Conservation (phyloP, 208 protist species). For the Tritrichomonas musculus region DNA sequence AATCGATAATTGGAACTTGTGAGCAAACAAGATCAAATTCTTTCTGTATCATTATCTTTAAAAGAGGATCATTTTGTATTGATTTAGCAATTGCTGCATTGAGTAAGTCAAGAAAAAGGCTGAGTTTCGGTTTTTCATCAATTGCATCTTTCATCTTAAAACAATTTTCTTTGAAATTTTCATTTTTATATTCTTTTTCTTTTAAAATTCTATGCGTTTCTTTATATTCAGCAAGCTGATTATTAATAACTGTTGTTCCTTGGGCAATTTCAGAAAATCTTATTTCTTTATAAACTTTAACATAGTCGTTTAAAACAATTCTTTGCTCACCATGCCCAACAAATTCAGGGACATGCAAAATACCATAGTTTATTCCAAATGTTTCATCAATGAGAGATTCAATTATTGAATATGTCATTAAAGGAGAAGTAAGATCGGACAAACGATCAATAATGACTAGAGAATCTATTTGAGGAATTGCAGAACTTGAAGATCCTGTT, state of each 20-base stretch:
- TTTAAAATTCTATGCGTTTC: no score
- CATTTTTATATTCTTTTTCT: no score
- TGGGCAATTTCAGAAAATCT: no score
- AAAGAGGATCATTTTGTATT: not conserved
- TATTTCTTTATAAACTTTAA: no score
- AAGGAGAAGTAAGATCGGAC: not conserved
- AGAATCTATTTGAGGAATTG: not conserved
- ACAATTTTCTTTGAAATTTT: no score
- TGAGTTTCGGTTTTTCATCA: no score
- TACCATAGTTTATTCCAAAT: slow-evolving; percentile 15
- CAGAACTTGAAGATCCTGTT: not conserved
- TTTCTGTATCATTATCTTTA: not conserved
- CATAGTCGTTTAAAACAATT: no score
- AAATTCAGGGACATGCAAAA: not conserved
- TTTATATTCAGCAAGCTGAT: no score
- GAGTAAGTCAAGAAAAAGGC: not conserved
- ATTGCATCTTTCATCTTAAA: no score
- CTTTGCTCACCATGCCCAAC: no score
- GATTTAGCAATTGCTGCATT: not conserved
- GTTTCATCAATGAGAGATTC: slow-evolving; percentile 27
- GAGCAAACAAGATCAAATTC: not conserved
- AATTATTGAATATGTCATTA: not conserved
- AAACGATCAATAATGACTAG: slow-evolving; percentile 10
- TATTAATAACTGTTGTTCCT: no score
- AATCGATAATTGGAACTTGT: not conserved